Percentiles rank a stretch among this genome's conserved stretches.
phyloP scores from a whole-genome alignment of 2,329 filamentous ascomycete species.

The Arthroderma uncinatum region DNA sequence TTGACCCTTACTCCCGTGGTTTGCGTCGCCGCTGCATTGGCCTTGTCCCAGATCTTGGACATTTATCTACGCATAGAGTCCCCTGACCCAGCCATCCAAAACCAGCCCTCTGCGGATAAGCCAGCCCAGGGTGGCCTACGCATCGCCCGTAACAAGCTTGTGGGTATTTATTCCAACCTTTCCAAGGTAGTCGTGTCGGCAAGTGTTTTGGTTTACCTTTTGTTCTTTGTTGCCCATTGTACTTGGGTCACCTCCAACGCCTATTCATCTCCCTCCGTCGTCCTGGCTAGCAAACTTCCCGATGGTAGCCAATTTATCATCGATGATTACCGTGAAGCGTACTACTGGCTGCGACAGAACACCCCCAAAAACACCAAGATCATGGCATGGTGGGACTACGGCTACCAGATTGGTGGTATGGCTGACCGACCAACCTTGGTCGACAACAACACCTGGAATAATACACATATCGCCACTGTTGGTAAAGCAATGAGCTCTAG shows the following conservation, averaged over 20 bases:
- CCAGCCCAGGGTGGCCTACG: constrained; percentile 43
- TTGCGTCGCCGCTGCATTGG: constrained; percentile 84
- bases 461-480: constrained; percentile 97
- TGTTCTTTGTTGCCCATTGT: constrained; percentile 93
- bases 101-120: constrained; percentile 31
- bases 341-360: constrained; percentile 98
- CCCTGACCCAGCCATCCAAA: constrained; percentile 44
- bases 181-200: constrained; percentile 71
- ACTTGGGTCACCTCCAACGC: constrained; percentile 99
- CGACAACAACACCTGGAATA: constrained; percentile 99
- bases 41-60: constrained; percentile 77
- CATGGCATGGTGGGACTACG: constrained; percentile 99
- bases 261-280: constrained; percentile 95
- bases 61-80: constrained; percentile 62
- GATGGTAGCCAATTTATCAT: constrained; percentile 98
- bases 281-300: constrained; percentile 80
- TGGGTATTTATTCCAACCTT: constrained; percentile 71
- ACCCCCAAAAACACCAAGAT: constrained; percentile 91
- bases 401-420: constrained; percentile 99
- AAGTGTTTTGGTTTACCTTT: constrained; percentile 63
- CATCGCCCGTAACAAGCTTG: constrained; percentile 57
- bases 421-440: constrained; percentile 92
- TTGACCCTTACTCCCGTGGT: constrained; percentile 92
- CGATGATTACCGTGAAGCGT: constrained; percentile 97
- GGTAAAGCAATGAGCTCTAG: constrained; percentile 97